These are phyloP conservation scores for Daldinia caldariorum DNA, from an alignment of 495 filamentous ascomycete species.

Conservation along the genomic window DNA sequence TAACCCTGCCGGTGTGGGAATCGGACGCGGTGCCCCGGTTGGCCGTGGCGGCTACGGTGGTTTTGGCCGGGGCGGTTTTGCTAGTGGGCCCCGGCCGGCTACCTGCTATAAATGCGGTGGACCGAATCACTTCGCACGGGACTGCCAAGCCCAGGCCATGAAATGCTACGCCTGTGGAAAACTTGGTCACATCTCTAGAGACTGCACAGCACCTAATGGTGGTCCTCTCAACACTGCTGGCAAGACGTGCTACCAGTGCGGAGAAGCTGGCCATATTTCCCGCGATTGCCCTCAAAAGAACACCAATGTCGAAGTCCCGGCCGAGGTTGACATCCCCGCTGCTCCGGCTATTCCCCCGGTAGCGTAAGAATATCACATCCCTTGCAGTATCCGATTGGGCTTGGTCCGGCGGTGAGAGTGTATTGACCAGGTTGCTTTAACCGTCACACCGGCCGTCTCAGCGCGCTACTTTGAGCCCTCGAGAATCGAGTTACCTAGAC, in stretches of 20 bases:
- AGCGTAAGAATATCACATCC: conserved; percentile 39
- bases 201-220: conserved; percentile 97
- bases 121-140: conserved; percentile 97
- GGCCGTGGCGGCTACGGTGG: conserved; percentile 75
- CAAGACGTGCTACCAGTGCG: conserved; percentile 99
- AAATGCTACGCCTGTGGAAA: conserved; percentile 99
- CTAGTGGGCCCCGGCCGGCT: conserved; percentile 75
- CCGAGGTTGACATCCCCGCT: conserved; percentile 48
- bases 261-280: conserved; percentile 94
- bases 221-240: conserved; percentile 94
- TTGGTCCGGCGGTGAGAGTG: conserved; percentile 14
- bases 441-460: conserved; percentile 4
- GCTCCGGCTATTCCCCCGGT: conserved; percentile 50
- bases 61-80: conserved; percentile 74
- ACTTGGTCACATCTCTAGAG: conserved; percentile 95
- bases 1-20: conserved; percentile 66
- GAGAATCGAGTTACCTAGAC: conserved; percentile 23
- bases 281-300: conserved; percentile 83
- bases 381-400: conserved; percentile 13
- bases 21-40: conserved; percentile 72
- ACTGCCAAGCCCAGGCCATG: conserved; percentile 99
- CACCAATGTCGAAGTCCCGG: conserved; percentile 59
- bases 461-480: conserved; percentile 2
- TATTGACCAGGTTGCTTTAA: conserved; percentile 2
- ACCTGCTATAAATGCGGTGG: conserved; percentile 99